Conservation (phyloP, 2,329 filamentous ascomycete genomes). For the Cercospora janseana region DNA sequence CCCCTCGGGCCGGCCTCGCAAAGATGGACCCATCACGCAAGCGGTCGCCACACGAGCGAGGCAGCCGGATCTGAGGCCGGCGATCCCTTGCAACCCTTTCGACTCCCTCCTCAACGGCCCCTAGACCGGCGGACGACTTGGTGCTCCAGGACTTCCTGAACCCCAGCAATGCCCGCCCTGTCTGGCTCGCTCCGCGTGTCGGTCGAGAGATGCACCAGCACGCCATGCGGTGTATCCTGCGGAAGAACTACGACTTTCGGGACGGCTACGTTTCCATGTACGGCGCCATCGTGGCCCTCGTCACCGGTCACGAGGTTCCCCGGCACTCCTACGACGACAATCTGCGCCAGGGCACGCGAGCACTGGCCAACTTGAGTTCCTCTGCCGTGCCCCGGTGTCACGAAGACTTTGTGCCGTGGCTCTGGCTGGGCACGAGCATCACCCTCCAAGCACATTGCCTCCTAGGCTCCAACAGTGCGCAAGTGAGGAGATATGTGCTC, state of each 20-base stretch:
- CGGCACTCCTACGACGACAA: constrained; percentile 6
- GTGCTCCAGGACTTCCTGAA: constrained; percentile 4
- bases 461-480: constrained; percentile 7
- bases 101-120: not conserved
- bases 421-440: constrained; percentile 10
- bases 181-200: constrained; percentile 10
- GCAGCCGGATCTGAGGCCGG: not conserved
- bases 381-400: not conserved
- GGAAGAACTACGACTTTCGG: constrained; percentile 5
- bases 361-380: constrained; percentile 6
- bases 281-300: constrained; percentile 2
- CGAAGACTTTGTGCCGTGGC: constrained; percentile 12
- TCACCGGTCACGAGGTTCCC: not conserved
- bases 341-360: not conserved
- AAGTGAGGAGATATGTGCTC: constrained; percentile 5
- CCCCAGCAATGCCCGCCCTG: not conserved
- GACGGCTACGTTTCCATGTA: constrained; percentile 13
- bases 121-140: not conserved
- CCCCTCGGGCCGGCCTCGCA: constrained; percentile 10
- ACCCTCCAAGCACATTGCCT: constrained; percentile 6
- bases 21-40: not conserved
- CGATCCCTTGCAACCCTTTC: not conserved
- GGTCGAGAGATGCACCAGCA: constrained; percentile 11
- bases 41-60: not conserved
- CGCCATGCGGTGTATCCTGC: constrained; percentile 1